Conservation (phyloP, 768 basidiomycete species). For the Favolaschia claudopus region DNA sequence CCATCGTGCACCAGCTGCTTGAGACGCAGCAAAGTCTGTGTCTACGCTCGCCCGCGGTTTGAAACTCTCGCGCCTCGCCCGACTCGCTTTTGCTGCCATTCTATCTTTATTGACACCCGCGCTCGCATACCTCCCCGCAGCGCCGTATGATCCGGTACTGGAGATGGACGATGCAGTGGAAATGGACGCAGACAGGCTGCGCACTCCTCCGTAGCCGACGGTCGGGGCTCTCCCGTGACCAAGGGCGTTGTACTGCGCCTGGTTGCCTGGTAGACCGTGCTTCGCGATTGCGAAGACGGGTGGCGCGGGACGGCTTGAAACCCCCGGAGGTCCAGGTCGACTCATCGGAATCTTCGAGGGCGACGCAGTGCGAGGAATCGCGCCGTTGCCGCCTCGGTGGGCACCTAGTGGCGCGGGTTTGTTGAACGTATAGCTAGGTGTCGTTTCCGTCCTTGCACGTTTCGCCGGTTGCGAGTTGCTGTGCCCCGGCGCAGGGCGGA, state of each 20-base stretch:
- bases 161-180: constrained; percentile 32
- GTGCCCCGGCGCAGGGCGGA: constrained; percentile 60
- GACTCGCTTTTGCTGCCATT: constrained; percentile 54
- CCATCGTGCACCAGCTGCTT: constrained; percentile 40
- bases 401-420: constrained; percentile 50
- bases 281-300: constrained; percentile 57
- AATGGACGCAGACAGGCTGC: constrained; percentile 28
- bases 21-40: constrained; percentile 40
- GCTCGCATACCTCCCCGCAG: constrained; percentile 19
- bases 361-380: constrained; percentile 45
- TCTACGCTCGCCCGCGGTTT: constrained; percentile 82
- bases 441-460: constrained; percentile 55
- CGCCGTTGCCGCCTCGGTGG: constrained; percentile 47
- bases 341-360: constrained; percentile 57
- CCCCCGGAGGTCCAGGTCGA: constrained; percentile 43
- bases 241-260: constrained; percentile 55
- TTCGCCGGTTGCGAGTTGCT: constrained; percentile 67
- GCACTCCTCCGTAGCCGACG: constrained; percentile 34
- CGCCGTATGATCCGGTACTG: constrained; percentile 30
- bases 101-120: constrained; percentile 30
- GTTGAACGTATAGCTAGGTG: constrained; percentile 43
- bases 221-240: constrained; percentile 62
- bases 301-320: constrained; percentile 40
- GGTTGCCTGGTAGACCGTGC: constrained; percentile 45
- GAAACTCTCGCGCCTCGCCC: constrained; percentile 79